Evolutionary conservation across 441 rosid genomes (phyloP), one percentile per base, ranked within the genome.

Genomic region (Isatis lusitanica): DNA sequence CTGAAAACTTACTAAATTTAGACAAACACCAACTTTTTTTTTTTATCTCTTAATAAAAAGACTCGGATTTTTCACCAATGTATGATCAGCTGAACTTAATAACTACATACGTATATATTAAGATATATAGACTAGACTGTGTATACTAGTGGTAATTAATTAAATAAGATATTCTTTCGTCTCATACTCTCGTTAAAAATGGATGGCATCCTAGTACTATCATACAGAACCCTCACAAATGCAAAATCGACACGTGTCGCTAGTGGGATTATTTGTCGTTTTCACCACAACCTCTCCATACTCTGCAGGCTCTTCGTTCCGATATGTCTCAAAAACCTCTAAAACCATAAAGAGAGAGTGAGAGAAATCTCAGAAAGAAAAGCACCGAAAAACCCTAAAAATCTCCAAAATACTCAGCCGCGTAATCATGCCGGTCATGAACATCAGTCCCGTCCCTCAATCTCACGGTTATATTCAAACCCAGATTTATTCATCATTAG

Each of bases 371-470:
- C 53, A 17, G 7, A 66, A 46, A 38, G 13, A 26, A 28, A 53
- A 53, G 15, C 18, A 16, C 12, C 12, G 5, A 47, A 40, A 38
- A 58, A 16, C 59, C 59, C 26, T 26, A 12, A 35, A 21, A 31
- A 16, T 0, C 53, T 67, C 30, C 5, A 13, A 53, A 40, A 35
- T 18, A 7, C 40, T 50, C 59, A 26, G 71, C 68, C 68, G 62
- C 61, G 3, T 15, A 39, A 30, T 9, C 44, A 71, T 71, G 68
- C 15, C 68, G 33, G n/a, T 62, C 53, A 40, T 8, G 26, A 3
- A 30, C 63, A 40, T 71, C 4, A 26, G 4, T 62, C 69, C 75
- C 26, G 26, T 39, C 35, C 75, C 69, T 40, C 69, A 40, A 1
- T 43, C 26, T 13, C 55, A 36, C 0, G 68, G 75, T 71, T 16